Base-by-base conservation (phyloP, 2,329 filamentous ascomycete species). In the Fusarium sulawesiense region DNA sequence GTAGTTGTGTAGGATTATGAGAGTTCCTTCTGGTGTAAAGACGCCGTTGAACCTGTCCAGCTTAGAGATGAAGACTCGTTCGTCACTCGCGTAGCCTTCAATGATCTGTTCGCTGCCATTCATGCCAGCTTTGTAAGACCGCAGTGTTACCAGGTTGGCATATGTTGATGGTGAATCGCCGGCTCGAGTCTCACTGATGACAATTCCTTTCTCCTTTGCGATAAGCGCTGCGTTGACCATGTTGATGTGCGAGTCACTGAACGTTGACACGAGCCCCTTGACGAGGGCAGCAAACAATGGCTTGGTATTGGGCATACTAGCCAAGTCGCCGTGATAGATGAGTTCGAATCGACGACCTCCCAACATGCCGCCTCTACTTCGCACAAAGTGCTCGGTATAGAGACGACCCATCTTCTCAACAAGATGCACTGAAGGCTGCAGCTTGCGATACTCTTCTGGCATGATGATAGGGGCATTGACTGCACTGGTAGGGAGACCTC, bases 401-500 rank as follows among this genome's bases (percentile, higher is more conserved):
- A 95, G 81, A 4, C 86, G 86, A 3, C 92, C 93, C 87, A 96
- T 93, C 73, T 91, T 92, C 79, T 96, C 93, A 12, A 94, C 85
- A 1, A 96, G 85, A 11, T 84, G 84, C 8, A 95, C 91, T 72
- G 93, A 94, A 0, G 93, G 92, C 73, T 93, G 90, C 7, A 95
- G 83, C 64, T 91, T 93, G 66, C 89, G 86, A 76, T 93, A 94
- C 79, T 95, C 92, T 68, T 94, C 92, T 0, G 92, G 92, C 18
- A 94, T 83, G 66, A 95, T 95, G 56, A 95, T 86, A 7, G 93
- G 92, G 0, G 92, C 92, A 70, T 96, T 95, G 76, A 95, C 92
- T 7, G 92, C 92, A 21, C 87, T 89, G 2, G 91, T 92, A 0
- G 93, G 92, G 2, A 94, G 83, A 1, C 91, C 90, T 5, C 92